Percentiles rank a stretch among this genome's conserved stretches.
Evolutionary conservation across 2,329 filamentous ascomycete genomes (phyloP).

Genomic region (Penicillium sp.): DNA sequence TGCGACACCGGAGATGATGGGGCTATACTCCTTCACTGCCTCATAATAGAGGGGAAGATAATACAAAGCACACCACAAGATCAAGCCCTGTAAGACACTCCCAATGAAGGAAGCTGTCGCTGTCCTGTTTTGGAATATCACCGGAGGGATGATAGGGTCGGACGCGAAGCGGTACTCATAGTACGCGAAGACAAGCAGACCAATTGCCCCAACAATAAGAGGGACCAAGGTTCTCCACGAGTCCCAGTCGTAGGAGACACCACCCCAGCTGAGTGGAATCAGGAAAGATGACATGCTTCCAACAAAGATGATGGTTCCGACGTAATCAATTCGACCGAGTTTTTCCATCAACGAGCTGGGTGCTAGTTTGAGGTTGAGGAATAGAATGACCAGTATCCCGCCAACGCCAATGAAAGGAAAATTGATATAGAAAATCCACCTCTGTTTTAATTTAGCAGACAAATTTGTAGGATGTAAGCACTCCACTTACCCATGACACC

Average conservation of each 20-base stretch:
- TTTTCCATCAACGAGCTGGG: conserved; percentile 52
- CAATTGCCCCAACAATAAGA: conserved; percentile 55
- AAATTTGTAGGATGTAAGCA: neutral
- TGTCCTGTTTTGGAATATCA: conserved; percentile 50
- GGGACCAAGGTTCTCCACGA: conserved; percentile 65
- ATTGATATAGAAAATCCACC: conserved; percentile 43
- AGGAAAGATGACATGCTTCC: conserved; percentile 60
- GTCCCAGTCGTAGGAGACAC: conserved; percentile 65
- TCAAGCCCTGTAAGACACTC: conserved; percentile 58
- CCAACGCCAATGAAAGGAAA: conserved; percentile 37
- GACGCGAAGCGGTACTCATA: conserved; percentile 56
- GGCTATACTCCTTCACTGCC: conserved; percentile 54
- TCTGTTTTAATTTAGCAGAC: conserved; percentile 13
- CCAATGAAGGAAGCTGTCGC: conserved; percentile 53
- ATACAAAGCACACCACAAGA: conserved; percentile 55
- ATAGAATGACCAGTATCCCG: conserved; percentile 41
- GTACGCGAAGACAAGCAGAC: conserved; percentile 54
- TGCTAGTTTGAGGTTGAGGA: conserved; percentile 54
- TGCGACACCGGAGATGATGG: conserved; percentile 58
- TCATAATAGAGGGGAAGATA: conserved; percentile 52
- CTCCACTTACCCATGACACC: conserved; percentile 37
- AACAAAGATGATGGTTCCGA: conserved; percentile 63
- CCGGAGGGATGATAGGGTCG: conserved; percentile 53
- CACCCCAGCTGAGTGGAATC: conserved; percentile 65
- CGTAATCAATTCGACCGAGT: conserved; percentile 61